phyloP scores from a whole-genome alignment of 1,284 basidiomycete species.

The Trichosporon sp. region DNA sequence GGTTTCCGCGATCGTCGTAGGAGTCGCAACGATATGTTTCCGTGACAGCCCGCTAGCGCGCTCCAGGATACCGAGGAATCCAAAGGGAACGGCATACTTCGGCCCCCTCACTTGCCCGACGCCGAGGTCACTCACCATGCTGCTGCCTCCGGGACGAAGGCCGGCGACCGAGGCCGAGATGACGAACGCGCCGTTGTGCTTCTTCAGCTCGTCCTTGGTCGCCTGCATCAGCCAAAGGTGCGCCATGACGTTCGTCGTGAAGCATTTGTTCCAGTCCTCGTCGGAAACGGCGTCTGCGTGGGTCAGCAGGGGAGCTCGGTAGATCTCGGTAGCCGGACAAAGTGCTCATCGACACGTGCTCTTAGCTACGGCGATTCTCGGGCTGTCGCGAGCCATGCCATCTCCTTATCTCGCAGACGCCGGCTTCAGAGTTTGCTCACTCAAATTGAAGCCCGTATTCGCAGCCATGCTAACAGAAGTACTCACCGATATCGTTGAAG shows the following conservation, averaged over 20 bases:
- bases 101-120: too few relatives aligned
- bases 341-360: too few relatives aligned
- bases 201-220: slow-evolving; percentile 31
- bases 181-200: slow-evolving; percentile 33
- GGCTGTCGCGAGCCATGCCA: too few relatives aligned
- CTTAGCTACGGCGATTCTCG: too few relatives aligned
- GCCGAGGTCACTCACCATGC: slow-evolving; percentile 32
- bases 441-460: too few relatives aligned
- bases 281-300: slow-evolving; percentile 32
- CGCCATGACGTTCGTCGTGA: slow-evolving; percentile 35
- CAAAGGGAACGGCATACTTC: too few relatives aligned
- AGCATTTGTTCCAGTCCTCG: slow-evolving; percentile 37
- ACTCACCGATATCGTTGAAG: slow-evolving; percentile 37
- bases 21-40: too few relatives aligned
- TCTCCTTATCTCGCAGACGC: background rate
- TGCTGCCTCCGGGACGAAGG: slow-evolving; percentile 34
- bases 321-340: too few relatives aligned
- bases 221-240: slow-evolving; percentile 40
- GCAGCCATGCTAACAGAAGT: background rate
- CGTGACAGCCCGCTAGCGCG: background rate
- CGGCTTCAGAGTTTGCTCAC: background rate
- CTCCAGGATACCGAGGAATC: too few relatives aligned
- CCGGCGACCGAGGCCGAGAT: slow-evolving; percentile 35
- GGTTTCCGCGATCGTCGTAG: too few relatives aligned
- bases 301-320: background rate